Conservation (phyloP, 2,329 filamentous ascomycete species). For the Cladosporium oxysporum region DNA sequence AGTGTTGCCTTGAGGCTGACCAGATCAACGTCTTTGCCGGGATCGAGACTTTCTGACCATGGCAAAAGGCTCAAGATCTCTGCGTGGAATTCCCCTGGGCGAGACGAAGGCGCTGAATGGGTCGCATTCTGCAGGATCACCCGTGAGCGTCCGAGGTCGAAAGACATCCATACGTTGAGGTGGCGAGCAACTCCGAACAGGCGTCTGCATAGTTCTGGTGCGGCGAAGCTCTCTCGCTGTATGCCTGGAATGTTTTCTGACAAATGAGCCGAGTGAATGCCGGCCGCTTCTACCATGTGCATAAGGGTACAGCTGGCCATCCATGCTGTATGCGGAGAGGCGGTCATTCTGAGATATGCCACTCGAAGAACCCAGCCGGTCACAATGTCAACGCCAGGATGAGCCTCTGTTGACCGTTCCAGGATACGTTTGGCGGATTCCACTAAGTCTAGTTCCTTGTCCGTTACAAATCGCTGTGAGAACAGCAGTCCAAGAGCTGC, state of each 20-base stretch:
- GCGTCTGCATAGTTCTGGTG: constrained; percentile 14
- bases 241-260: constrained; percentile 18
- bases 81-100: constrained; percentile 42
- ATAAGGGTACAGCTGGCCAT: constrained; percentile 58
- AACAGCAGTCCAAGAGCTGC: constrained; percentile 55
- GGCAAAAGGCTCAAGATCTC: constrained; percentile 54
- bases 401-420: constrained; percentile 33
- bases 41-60: constrained; percentile 53
- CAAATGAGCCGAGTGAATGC: constrained; percentile 41
- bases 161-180: constrained; percentile 58
- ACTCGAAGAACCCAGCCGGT: constrained; percentile 54
- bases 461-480: constrained; percentile 43
- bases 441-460: constrained; percentile 48
- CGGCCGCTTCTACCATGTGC: constrained; percentile 57
- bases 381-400: constrained; percentile 41
- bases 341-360: constrained; percentile 54
- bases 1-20: constrained; percentile 49
- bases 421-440: constrained; percentile 48
- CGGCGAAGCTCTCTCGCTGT: constrained; percentile 20
- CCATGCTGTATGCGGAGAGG: constrained; percentile 54
- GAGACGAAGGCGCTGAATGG: constrained; percentile 39
- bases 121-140: constrained; percentile 49
- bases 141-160: constrained; percentile 55
- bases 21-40: constrained; percentile 45
- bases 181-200: constrained; percentile 53